Evolutionary conservation across 768 basidiomycete genomes (phyloP).

Genomic region (Tulasnella sp.): DNA sequence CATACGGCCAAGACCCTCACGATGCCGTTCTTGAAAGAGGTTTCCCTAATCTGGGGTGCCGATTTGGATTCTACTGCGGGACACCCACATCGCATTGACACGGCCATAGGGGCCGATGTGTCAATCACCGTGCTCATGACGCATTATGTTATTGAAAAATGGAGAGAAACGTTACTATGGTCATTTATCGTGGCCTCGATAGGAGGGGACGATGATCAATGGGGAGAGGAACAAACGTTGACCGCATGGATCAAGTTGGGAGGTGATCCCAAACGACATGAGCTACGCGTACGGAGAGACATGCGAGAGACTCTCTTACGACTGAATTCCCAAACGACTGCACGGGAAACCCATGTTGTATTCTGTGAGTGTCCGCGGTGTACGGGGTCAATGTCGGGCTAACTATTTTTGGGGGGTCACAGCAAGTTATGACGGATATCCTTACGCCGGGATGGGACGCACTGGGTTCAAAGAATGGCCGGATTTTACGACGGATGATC

Average conservation of each 20-base stretch:
- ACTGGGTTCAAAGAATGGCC: slow-evolving; percentile 2
- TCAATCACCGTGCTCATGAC: slow-evolving; percentile 4
- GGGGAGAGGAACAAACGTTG: slow-evolving; percentile 14
- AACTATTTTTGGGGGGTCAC: background rate
- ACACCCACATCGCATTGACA: slow-evolving; percentile 3
- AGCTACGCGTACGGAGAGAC: background rate
- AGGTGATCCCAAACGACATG: background rate
- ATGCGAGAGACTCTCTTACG: slow-evolving; percentile 6
- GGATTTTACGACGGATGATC: background rate
- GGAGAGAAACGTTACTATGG: slow-evolving; percentile 17
- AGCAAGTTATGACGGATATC: slow-evolving; percentile 22
- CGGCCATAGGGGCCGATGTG: background rate
- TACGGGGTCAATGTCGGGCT: background rate
- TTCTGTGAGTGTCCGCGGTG: slow-evolving; percentile 15
- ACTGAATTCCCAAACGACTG: background rate
- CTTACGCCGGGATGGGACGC: slow-evolving; percentile 16
- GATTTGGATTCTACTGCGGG: slow-evolving; percentile 15
- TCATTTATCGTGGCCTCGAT: slow-evolving; percentile 20
- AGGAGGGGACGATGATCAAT: slow-evolving; percentile 11
- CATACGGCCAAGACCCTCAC: slow-evolving; percentile 21
- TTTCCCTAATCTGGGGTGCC: slow-evolving; percentile 15
- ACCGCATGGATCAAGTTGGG: slow-evolving; percentile 16
- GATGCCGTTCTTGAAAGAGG: slow-evolving; percentile 19
- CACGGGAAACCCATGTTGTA: slow-evolving; percentile 7
- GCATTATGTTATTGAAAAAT: slow-evolving; percentile 15